Evolutionary conservation across 2,329 filamentous ascomycete species (phyloP).

Genomic region (Phialophora verrucosa): DNA sequence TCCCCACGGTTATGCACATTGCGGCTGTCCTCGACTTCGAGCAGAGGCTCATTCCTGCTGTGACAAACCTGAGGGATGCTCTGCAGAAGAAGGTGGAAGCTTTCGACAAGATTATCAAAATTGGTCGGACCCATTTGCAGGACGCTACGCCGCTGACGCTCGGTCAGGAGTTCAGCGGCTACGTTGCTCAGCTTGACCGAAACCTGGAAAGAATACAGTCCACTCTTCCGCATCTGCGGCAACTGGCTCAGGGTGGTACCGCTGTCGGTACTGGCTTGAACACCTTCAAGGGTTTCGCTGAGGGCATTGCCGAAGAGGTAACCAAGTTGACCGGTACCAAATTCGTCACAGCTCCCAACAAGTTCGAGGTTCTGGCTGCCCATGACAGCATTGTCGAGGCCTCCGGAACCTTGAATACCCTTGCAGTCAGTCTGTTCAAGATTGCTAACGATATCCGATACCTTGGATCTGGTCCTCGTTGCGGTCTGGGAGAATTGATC

Average conservation of each 20-base stretch:
- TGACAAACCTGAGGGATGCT: slow-evolving; percentile 80
- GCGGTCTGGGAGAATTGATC: slow-evolving; percentile 89
- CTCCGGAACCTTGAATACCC: slow-evolving; percentile 88
- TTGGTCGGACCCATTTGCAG: slow-evolving; percentile 95
- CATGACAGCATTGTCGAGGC: slow-evolving; percentile 97
- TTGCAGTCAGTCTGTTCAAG: slow-evolving; percentile 91
- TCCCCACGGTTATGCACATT: slow-evolving; percentile 99
- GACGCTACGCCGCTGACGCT: slow-evolving; percentile 95
- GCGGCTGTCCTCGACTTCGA: slow-evolving; percentile 94
- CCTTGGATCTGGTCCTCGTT: slow-evolving; percentile 92
- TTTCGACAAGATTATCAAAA: slow-evolving; percentile 97
- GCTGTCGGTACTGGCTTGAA: slow-evolving; percentile 97
- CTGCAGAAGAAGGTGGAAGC: slow-evolving; percentile 87
- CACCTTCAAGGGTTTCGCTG: slow-evolving; percentile 94
- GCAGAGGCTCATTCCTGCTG: slow-evolving; percentile 78
- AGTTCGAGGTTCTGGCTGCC: slow-evolving; percentile 95
- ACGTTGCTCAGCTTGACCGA: slow-evolving; percentile 91
- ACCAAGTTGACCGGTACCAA: slow-evolving; percentile 88
- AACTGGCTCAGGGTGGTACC: slow-evolving; percentile 92
- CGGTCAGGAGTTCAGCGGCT: slow-evolving; percentile 96
- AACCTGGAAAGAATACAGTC: slow-evolving; percentile 86
- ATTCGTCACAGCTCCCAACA: slow-evolving; percentile 97
- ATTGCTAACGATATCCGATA: slow-evolving; percentile 98
- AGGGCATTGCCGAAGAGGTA: slow-evolving; percentile 89
- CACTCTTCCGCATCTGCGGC: slow-evolving; percentile 79